phyloP scores from a whole-genome alignment of 495 filamentous ascomycete species.

The Oidiodendron maius region DNA sequence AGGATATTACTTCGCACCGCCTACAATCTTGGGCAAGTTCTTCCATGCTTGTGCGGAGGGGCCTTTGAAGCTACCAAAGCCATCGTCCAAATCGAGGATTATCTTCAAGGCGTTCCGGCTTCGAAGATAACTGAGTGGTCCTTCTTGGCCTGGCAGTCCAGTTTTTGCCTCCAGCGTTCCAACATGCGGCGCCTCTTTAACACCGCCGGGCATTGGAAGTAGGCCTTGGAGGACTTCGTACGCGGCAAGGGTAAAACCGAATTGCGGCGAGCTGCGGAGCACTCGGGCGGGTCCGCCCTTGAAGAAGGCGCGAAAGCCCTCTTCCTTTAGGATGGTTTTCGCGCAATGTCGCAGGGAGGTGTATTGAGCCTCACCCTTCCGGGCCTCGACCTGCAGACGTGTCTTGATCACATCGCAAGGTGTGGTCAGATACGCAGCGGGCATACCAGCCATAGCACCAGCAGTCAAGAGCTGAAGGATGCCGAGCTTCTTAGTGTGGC shows the following conservation, averaged over 20 bases:
- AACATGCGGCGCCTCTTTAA: slow-evolving; percentile 29
- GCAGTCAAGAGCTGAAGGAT: slow-evolving; percentile 89
- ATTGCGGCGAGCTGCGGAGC: slow-evolving; percentile 88
- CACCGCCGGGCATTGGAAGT: slow-evolving; percentile 72
- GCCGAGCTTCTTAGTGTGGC: slow-evolving; percentile 81
- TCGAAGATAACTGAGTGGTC: slow-evolving; percentile 73
- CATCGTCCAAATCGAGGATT: slow-evolving; percentile 87
- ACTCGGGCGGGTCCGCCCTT: slow-evolving; percentile 96
- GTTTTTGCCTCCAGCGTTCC: slow-evolving; percentile 30
- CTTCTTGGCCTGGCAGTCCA: slow-evolving; percentile 41
- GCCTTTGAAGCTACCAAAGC: slow-evolving; percentile 50
- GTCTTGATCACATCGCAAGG: slow-evolving; percentile 99
- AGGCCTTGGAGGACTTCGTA: slow-evolving; percentile 86
- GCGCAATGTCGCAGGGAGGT: slow-evolving; percentile 84
- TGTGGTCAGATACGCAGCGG: slow-evolving; percentile 93
- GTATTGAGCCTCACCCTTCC: slow-evolving; percentile 88
- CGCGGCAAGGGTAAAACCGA: slow-evolving; percentile 91
- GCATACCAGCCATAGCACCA: slow-evolving; percentile 97
- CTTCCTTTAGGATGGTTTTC: slow-evolving; percentile 73
- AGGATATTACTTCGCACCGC: slow-evolving; percentile 9
- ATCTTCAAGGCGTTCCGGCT: slow-evolving; percentile 95
- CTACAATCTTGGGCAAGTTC: slow-evolving; percentile 16
- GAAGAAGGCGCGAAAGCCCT: slow-evolving; percentile 95
- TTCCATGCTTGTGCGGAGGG: slow-evolving; percentile 17
- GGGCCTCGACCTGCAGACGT: slow-evolving; percentile 90